Conservation (phyloP, 305 asterid species). For the Fraxinus dipetala region DNA sequence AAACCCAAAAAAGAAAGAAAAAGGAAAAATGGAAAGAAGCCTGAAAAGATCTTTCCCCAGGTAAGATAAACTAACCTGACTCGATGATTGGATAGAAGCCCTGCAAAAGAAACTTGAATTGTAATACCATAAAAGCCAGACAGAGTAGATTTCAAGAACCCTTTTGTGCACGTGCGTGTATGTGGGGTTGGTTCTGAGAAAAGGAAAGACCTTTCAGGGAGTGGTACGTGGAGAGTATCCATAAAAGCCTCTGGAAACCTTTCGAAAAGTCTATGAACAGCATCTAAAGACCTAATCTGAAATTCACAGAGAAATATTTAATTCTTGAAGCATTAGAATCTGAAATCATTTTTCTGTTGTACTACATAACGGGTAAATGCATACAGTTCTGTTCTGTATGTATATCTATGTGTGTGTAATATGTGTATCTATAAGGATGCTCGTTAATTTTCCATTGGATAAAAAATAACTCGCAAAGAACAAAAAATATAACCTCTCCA, state of each 20-base stretch:
- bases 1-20: constrained; percentile 2
- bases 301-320: constrained; percentile 27
- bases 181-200: neutral
- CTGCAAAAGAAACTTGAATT: constrained; percentile 50
- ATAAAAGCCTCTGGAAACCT: constrained; percentile 88
- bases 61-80: constrained; percentile 53
- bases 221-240: constrained; percentile 73
- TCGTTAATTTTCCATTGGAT: neutral
- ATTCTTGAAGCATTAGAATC: constrained; percentile 14
- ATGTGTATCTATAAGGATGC: constrained; percentile 3
- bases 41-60: constrained; percentile 2
- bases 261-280: constrained; percentile 93
- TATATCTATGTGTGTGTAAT: neutral
- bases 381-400: neutral
- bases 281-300: constrained; percentile 94
- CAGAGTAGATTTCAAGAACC: constrained; percentile 5
- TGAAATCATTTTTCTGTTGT: constrained; percentile 9
- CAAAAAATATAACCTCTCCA: constrained; percentile 64
- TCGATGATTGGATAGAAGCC: constrained; percentile 54
- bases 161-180: neutral
- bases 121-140: constrained; percentile 21
- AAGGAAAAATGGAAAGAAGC: constrained; percentile 9
- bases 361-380: neutral
- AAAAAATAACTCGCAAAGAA: neutral
- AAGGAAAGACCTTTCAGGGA: constrained; percentile 54